Base-by-base conservation (phyloP, 1,284 basidiomycete species). In the Takashimella tepidaria region DNA sequence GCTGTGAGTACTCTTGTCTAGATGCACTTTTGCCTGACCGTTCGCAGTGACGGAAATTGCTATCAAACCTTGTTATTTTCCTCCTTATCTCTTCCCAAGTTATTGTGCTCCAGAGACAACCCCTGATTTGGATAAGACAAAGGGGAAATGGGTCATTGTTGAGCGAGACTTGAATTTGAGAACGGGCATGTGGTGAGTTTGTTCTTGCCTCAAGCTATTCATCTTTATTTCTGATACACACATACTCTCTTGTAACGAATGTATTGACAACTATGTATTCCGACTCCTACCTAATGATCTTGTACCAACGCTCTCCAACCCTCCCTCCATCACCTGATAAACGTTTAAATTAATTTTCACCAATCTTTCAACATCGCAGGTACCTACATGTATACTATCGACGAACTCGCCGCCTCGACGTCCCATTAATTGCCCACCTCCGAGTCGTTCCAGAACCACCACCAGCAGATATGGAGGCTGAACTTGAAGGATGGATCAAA, bases 71-170 rank as follows among this genome's bases (percentile, higher is more conserved):
- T 95, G 90, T 65, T 75, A 85, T 49, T 73, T 91, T 23, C 78
- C 85, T 22, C 84, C 88, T 1, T 64, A 57, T 46, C 71, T 77
- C 4, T 71, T 84, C 41, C 76, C 76, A 0, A 79, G 82, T 19
- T 61, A 86, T 11, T 95, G 92, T 68, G 73, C 76, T 1, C 90
- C 92, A 0, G 69, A 79, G 3, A 81, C 86, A 0, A 88, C 84
- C 0, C 78, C 80, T 8, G 86, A 87, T 59, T 74, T 85, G 31
- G 89, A 92, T 68, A 84, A 85, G 4, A 80, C 84, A 50, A 85
- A 85, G 61, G 91, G 91, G 0, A 88, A 86, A 66, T 95, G 92
- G 92, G 89, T 95, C 1, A 82, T 85, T 20, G 85, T 93, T 6
- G 82, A 83, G 20, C 79, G 84, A 19, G 85, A 92, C 69, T 73